Evolutionary conservation across 257 asterid genomes (phyloP).

Genomic region (Ehretia macrophylla): DNA sequence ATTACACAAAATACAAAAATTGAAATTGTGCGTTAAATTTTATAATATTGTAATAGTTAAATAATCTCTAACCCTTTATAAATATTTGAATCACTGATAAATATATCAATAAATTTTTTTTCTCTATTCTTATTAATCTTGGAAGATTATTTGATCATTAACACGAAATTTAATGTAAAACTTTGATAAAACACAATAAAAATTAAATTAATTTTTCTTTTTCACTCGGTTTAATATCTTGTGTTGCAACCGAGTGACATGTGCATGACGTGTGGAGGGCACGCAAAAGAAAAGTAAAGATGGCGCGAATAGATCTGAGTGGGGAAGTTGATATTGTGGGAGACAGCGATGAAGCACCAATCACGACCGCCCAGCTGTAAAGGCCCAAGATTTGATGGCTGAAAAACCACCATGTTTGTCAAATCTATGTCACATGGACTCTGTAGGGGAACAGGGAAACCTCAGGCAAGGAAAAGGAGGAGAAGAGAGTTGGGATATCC

Average conservation of each 20-base stretch:
- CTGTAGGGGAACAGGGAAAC: not conserved
- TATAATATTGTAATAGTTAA: too few relatives aligned
- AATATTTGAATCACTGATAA: too few relatives aligned
- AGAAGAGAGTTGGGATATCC: not conserved
- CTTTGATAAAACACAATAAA: too few relatives aligned
- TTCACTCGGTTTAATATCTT: too few relatives aligned
- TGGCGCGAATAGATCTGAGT: not conserved
- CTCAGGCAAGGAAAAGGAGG: not conserved
- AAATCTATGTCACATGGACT: not conserved
- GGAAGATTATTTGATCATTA: too few relatives aligned
- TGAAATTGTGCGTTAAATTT: too few relatives aligned
- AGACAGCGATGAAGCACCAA: constrained; percentile 3
- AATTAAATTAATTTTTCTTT: too few relatives aligned
- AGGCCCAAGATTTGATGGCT: not conserved
- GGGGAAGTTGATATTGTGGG: not conserved
- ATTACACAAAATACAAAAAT: too few relatives aligned
- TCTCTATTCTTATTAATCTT: too few relatives aligned
- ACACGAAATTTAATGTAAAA: too few relatives aligned
- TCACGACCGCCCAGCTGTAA: constrained; percentile 4
- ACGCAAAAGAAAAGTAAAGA: not conserved
- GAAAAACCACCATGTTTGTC: not conserved
- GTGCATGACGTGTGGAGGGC: constrained; percentile 5
- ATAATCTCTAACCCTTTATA: too few relatives aligned
- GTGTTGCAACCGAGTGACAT: not conserved
- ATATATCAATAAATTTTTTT: too few relatives aligned